Percentiles rank a stretch among this genome's conserved stretches.
Conservation (phyloP, 2,329 filamentous ascomycete genomes). For the Calycina herbarum region DNA sequence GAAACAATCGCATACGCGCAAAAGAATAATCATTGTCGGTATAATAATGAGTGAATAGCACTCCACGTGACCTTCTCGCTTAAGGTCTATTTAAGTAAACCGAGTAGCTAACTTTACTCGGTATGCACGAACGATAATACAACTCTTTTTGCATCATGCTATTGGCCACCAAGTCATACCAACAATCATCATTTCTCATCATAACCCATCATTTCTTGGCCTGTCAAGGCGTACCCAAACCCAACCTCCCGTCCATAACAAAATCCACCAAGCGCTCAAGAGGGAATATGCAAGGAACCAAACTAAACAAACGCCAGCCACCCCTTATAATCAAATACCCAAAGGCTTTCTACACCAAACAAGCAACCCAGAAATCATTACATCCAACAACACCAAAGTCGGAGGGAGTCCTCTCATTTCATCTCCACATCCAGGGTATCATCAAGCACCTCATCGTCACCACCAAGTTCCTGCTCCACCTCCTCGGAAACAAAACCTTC, state of each 20-base stretch:
- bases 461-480: conserved; percentile 78
- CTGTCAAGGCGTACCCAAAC: background rate
- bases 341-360: conserved; percentile 6
- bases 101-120: too few relatives aligned
- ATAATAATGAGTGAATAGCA: too few relatives aligned
- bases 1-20: too few relatives aligned
- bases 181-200: too few relatives aligned
- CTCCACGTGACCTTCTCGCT: too few relatives aligned
- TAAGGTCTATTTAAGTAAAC: too few relatives aligned
- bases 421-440: conserved; percentile 54
- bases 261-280: background rate
- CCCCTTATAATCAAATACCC: background rate
- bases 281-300: background rate
- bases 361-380: background rate
- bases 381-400: too few relatives aligned
- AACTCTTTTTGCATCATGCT: too few relatives aligned
- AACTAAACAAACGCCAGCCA: background rate
- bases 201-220: too few relatives aligned
- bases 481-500: conserved; percentile 92
- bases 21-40: too few relatives aligned
- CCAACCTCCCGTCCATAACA: background rate
- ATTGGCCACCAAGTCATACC: too few relatives aligned
- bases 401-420: conserved; percentile 18
- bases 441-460: conserved; percentile 55
- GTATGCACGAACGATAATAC: too few relatives aligned